Conservation (phyloP, 176 grass and related monocot species). For the Avena atlantica region DNA sequence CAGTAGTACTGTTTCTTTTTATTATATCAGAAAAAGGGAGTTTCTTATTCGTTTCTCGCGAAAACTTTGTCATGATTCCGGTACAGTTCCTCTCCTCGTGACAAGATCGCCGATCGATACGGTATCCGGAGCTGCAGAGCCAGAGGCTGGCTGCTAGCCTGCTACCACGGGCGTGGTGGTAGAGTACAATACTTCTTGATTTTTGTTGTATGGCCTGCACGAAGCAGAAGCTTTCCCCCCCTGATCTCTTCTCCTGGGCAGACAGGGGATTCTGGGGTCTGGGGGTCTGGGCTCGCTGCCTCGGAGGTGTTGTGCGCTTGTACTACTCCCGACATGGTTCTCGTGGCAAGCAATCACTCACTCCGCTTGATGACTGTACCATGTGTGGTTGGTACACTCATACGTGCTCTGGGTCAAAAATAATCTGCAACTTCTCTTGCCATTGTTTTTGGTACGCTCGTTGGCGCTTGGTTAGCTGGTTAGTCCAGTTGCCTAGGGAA, state of each 20-base stretch:
- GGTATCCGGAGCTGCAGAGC: background rate
- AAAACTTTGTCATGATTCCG: background rate
- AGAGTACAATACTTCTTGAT: no score
- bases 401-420: no score
- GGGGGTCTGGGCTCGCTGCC: no score
- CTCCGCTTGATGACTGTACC: no score
- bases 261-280: no score
- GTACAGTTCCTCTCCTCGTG: constrained; percentile 33
- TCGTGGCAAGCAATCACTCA: constrained; percentile 19
- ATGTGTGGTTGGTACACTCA: no score
- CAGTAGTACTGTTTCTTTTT: background rate
- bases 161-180: background rate
- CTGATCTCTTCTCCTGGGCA: no score
- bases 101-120: constrained; percentile 9
- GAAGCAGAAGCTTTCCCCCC: background rate
- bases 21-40: background rate
- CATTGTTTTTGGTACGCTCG: no score
- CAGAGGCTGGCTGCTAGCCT: background rate
- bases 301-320: background rate
- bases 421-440: no score
- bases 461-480: no score
- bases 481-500: no score
- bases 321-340: constrained; percentile 41
- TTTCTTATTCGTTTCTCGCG: no score
- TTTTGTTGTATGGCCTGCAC: background rate